Base-by-base conservation (phyloP, 2,329 filamentous ascomycete species). In the Paraconiothyrium sp. region DNA sequence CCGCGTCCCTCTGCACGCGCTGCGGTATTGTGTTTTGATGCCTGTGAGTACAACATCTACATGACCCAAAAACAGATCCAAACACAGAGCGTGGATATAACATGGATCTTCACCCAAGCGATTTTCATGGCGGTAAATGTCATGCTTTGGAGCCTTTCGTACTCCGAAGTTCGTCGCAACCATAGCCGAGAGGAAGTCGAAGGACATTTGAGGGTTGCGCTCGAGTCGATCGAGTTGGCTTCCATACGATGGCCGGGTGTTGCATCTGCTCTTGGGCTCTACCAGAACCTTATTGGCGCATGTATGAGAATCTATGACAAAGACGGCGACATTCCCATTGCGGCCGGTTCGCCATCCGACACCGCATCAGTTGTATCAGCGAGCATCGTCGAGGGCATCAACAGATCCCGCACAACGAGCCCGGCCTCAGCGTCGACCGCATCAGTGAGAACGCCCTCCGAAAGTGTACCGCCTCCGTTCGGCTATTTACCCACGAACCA, bases 121-220 rank as follows among this genome's bases (percentile, higher is more conserved):
- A 86, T 98, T 44, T 97, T 96, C 81, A 95, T 96, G 88, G 89
- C 92, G 4, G 86, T 98, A 60, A 97, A 97, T 74, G 94, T 92
- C 5, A 86, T 97, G 54, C 85, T 99, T 0, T 99, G 95, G 95
- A 89, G 92, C 1, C 86, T 97, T 8, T 97, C 94, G 1, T 97
- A 97, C 73, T 86, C 90, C 3, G 91, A 94, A 67, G 89, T 98
- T 27, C 90, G 95, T 49, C 86, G 87, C 57, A 83, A 87, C 20
- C 90, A 97, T 74, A 77, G 85, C 4, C 88, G 89, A 22, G 89
- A 93, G 48, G 90, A 95, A 65, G 90, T 97, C 0, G 89, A 94
- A 72, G 83, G 87, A 30, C 86, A 95, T 67, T 85, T 97, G 47
- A 85, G 89, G 51, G 86, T 89, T 22, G 92, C 92, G 0, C 82